These are phyloP conservation scores for Saposhnikovia divaricata DNA, from an alignment of 129 eudicot genomes.

Conservation along the genomic window DNA sequence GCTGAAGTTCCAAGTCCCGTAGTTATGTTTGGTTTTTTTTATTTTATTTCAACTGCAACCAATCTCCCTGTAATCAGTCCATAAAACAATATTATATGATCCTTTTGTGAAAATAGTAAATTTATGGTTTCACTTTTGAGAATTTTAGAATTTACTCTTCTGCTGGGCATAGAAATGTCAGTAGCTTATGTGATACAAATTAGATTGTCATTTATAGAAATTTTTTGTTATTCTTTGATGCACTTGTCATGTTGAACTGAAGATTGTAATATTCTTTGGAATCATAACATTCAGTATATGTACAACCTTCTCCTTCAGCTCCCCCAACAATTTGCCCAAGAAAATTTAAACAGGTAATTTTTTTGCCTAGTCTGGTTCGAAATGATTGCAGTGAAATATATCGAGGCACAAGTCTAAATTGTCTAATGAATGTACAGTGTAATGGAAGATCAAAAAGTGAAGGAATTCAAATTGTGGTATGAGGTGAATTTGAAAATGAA, in stretches of 20 bases:
- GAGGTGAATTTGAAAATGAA: no score
- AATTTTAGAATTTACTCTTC: background rate
- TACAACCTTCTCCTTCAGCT: background rate
- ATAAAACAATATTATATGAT: background rate
- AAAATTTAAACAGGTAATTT: no score
- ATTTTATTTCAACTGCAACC: background rate
- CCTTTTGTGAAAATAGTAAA: background rate
- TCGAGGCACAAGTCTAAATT: no score
- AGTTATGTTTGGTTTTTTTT: background rate
- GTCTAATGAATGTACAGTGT: no score
- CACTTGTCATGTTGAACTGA: background rate
- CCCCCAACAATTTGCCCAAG: background rate
- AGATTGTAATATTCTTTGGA: background rate
- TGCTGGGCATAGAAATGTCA: background rate
- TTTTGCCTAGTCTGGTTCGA: no score
- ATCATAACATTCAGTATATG: background rate
- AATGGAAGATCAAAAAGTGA: no score
- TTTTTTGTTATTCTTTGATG: slow-evolving; percentile 11
- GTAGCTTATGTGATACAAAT: background rate
- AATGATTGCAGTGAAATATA: no score
- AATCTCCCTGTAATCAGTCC: slow-evolving; percentile 8
- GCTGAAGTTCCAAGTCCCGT: background rate
- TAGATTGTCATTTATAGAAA: slow-evolving; percentile 8
- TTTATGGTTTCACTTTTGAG: background rate
- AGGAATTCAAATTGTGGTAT: no score